phyloP scores from a whole-genome alignment of 176 grass and related monocot species.

The Triticum turgidum region DNA sequence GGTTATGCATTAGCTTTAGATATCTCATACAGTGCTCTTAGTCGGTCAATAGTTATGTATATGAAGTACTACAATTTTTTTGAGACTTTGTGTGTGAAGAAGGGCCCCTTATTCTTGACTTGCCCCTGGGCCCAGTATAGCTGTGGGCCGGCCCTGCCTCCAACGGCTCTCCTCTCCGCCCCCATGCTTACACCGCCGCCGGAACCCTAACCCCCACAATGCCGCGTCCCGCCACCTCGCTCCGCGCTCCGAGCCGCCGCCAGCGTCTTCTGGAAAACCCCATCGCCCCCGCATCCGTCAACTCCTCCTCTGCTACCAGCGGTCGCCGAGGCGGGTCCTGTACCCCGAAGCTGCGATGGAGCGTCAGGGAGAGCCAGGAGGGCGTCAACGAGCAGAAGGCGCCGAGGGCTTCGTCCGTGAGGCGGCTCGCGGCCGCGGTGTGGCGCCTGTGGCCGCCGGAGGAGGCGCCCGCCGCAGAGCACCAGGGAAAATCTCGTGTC shows the following conservation, averaged over 20 bases:
- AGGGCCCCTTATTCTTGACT: too few species aligned
- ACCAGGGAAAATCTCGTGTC: neutral
- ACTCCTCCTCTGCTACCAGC: neutral
- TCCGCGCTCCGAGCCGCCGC: neutral
- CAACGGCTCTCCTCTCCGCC: neutral
- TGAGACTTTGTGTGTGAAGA: too few species aligned
- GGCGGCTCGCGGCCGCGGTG: constrained; percentile 36
- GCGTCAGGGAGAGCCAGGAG: neutral
- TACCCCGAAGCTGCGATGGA: constrained; percentile 34
- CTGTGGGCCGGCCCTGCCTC: too few species aligned
- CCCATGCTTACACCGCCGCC: neutral
- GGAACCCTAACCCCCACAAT: constrained; percentile 29
- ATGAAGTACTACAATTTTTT: too few species aligned
- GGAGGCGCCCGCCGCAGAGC: constrained; percentile 18
- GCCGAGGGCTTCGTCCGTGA: constrained; percentile 25
- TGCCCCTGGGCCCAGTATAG: too few species aligned
- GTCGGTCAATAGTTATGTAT: too few species aligned
- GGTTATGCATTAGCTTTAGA: too few species aligned
- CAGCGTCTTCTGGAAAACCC: neutral
- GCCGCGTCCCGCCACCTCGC: constrained; percentile 23
- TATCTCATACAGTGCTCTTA: too few species aligned
- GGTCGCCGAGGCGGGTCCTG: neutral
- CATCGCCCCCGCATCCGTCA: neutral
- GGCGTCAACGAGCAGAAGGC: constrained; percentile 5
- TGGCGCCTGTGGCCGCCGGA: constrained; percentile 50